These are phyloP conservation scores for Beta corolliflora DNA, from an alignment of 179 eudicot species.

Conservation along the genomic window DNA sequence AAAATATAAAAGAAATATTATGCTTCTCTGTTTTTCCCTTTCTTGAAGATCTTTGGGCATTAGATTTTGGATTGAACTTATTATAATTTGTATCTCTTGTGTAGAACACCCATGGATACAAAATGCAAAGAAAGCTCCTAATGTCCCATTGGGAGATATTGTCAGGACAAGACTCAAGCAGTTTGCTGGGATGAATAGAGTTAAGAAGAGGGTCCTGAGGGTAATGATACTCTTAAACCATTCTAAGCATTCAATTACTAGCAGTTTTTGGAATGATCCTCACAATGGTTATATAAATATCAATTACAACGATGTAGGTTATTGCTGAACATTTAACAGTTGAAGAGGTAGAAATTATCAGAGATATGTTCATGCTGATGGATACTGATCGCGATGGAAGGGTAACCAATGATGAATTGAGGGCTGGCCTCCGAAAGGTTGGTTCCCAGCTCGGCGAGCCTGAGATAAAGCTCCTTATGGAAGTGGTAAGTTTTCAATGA, in stretches of 20 bases:
- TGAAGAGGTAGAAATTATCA: slow-evolving; percentile 83
- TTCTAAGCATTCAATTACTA: not conserved
- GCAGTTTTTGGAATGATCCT: not conserved
- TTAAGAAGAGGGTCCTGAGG: slow-evolving; percentile 83
- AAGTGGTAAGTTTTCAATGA: slow-evolving; percentile 62
- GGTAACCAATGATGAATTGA: slow-evolving; percentile 72
- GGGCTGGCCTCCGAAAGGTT: slow-evolving; percentile 76
- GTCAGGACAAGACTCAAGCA: slow-evolving; percentile 90
- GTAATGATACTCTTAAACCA: slow-evolving; percentile 37
- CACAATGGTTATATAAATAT: not conserved
- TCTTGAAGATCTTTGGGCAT: not conserved
- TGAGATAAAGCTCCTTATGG: slow-evolving; percentile 90
- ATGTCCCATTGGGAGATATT: slow-evolving; percentile 89
- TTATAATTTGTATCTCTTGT: not conserved
- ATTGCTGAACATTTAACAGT: slow-evolving; percentile 85
- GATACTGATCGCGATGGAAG: slow-evolving; percentile 82
- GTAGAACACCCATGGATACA: slow-evolving; percentile 95
- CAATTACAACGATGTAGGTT: slow-evolving; percentile 40
- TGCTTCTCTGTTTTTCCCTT: not conserved
- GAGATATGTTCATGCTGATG: slow-evolving; percentile 87
- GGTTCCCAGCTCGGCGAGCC: slow-evolving; percentile 94
- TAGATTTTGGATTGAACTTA: not conserved
- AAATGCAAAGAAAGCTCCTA: slow-evolving; percentile 85
- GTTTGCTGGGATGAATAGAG: slow-evolving; percentile 83
- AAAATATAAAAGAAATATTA: not conserved